Evolutionary conservation across 2,329 filamentous ascomycete genomes (phyloP).

Genomic region (Colletotrichum sp.): DNA sequence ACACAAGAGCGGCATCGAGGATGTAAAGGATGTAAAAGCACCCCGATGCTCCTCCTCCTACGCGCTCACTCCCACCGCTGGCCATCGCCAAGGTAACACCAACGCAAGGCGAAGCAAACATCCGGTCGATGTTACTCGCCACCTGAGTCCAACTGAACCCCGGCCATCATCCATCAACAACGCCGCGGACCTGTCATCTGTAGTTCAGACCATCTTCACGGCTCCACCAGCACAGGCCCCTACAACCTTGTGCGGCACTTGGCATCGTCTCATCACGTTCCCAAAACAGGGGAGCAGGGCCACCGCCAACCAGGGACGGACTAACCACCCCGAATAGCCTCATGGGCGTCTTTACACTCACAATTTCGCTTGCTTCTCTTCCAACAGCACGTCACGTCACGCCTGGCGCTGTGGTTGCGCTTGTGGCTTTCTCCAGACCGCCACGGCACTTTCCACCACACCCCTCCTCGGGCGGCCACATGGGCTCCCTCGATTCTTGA

Average conservation of each 20-base stretch:
- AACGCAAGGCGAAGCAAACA: neutral
- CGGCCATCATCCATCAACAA: neutral
- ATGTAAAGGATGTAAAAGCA: too few relatives aligned
- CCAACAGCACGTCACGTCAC: neutral
- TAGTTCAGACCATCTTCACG: slow-evolving; percentile 4
- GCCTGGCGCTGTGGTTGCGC: neutral
- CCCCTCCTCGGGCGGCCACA: neutral
- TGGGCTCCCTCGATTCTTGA: neutral
- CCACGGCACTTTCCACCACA: neutral
- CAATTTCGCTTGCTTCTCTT: neutral
- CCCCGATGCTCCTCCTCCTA: neutral
- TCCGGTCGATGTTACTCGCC: neutral
- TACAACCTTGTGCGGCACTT: slow-evolving; percentile 18
- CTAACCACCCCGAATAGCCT: slow-evolving; percentile 7
- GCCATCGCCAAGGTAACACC: neutral
- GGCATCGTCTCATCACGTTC: slow-evolving; percentile 18
- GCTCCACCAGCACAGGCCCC: slow-evolving; percentile 1
- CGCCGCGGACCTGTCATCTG: slow-evolving; percentile 8
- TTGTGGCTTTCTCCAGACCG: neutral
- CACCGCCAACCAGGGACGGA: neutral
- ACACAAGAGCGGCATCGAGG: neutral
- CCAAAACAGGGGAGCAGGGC: slow-evolving; percentile 8
- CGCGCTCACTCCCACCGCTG: neutral
- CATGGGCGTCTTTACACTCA: neutral
- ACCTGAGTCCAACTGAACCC: neutral